Conservation (phyloP, 2,329 filamentous ascomycete species). For the Pseudonectria foliicola region DNA sequence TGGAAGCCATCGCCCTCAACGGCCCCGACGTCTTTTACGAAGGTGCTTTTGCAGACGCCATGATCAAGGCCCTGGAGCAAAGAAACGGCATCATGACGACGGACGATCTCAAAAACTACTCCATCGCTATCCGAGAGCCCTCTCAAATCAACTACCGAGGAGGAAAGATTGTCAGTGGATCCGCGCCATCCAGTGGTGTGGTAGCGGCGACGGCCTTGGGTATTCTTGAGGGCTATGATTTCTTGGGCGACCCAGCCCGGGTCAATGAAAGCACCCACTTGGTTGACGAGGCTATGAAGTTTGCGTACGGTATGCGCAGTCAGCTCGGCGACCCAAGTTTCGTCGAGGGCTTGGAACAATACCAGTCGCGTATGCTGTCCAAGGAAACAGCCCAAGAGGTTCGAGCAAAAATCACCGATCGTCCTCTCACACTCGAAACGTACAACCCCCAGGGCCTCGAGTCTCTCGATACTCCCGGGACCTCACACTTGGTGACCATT, state of each 20-base stretch:
- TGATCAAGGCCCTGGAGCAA: constrained; percentile 55
- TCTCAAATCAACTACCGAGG: constrained; percentile 59
- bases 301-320: constrained; percentile 68
- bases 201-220: constrained; percentile 70
- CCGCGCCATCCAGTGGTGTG: constrained; percentile 66
- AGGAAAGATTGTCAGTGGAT: constrained; percentile 59
- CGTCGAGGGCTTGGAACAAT: constrained; percentile 50
- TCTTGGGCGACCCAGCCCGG: constrained; percentile 49
- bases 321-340: constrained; percentile 72
- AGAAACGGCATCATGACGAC: constrained; percentile 71
- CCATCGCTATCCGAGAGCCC: constrained; percentile 53
- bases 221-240: constrained; percentile 62
- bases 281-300: constrained; percentile 77
- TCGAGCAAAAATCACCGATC: constrained; percentile 38
- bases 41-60: constrained; percentile 62
- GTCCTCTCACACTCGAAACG: constrained; percentile 31
- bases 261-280: constrained; percentile 63
- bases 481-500: constrained; percentile 58
- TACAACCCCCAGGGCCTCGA: constrained; percentile 42
- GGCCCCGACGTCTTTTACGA: constrained; percentile 65
- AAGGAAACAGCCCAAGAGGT: constrained; percentile 47
- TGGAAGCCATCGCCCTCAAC: constrained; percentile 60
- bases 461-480: constrained; percentile 56
- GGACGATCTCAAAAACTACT: constrained; percentile 66
- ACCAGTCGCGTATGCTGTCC: constrained; percentile 60